phyloP scores from a whole-genome alignment of 2,329 filamentous ascomycete species.

The Meredithiella fracta region DNA sequence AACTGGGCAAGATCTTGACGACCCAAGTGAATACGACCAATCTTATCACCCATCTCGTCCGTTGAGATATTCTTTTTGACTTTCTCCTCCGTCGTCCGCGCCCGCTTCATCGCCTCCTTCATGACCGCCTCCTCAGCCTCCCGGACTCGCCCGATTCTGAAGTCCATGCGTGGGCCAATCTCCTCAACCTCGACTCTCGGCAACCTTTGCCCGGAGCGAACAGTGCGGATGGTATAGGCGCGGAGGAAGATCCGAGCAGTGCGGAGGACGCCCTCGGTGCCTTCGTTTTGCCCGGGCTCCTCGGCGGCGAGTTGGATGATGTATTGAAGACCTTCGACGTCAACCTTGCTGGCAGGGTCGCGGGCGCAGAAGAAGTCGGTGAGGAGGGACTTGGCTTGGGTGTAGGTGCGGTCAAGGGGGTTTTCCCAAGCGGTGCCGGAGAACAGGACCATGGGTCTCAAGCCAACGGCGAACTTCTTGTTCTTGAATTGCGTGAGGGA shows the following conservation, averaged over 20 bases:
- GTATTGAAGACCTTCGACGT: conserved; percentile 90
- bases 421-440: conserved; percentile 76
- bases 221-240: conserved; percentile 73
- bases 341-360: conserved; percentile 57
- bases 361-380: conserved; percentile 84
- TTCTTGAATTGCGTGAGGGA: conserved; percentile 60
- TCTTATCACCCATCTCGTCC: conserved; percentile 87
- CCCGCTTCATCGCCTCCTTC: conserved; percentile 83
- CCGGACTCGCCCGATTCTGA: conserved; percentile 63
- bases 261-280: conserved; percentile 23
- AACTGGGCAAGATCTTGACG: conserved; percentile 74
- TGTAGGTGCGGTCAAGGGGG: conserved; percentile 62
- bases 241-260: conserved; percentile 51
- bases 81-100: conserved; percentile 56
- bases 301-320: conserved; percentile 67
- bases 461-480: conserved; percentile 57
- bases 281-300: conserved; percentile 32
- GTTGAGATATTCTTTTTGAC: conserved; percentile 95
- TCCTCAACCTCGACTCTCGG: conserved; percentile 88
- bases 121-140: conserved; percentile 62
- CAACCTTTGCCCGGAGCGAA: conserved; percentile 70
- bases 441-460: conserved; percentile 86
- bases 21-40: conserved; percentile 79
- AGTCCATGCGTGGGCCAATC: conserved; percentile 88
- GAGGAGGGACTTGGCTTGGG: conserved; percentile 71